Conservation (phyloP, 139 green algal genomes). For the Yamagishiella unicocca region DNA sequence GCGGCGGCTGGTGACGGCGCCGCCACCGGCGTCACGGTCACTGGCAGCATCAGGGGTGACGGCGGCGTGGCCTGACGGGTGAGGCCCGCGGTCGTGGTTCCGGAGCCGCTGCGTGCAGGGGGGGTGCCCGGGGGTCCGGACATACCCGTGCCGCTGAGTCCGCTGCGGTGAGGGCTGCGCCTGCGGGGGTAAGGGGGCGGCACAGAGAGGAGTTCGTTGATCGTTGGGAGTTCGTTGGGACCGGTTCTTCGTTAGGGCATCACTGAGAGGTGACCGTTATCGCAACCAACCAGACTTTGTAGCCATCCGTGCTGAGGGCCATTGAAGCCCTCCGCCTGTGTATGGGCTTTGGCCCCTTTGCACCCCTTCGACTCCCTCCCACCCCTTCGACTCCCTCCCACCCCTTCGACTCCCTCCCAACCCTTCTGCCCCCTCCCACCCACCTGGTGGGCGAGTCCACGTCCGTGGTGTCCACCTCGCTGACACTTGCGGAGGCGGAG, state of each 20-base stretch:
- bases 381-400: not conserved
- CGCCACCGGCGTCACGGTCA: not conserved
- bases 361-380: too few relatives aligned
- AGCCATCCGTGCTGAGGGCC: too few relatives aligned
- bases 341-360: too few relatives aligned
- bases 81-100: not conserved
- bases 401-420: not conserved
- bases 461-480: conserved; percentile 28
- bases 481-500: conserved; percentile 1
- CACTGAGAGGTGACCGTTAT: too few relatives aligned
- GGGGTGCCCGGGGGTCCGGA: too few relatives aligned
- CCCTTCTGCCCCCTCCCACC: not conserved
- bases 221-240: too few relatives aligned
- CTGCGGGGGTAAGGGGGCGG: not conserved
- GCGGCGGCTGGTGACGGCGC: not conserved
- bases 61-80: not conserved
- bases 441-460: conserved; percentile 14
- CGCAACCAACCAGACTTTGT: too few relatives aligned
- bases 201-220: not conserved
- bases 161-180: not conserved
- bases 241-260: too few relatives aligned
- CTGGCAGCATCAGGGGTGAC: not conserved
- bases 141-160: too few relatives aligned
- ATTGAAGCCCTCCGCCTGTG: too few relatives aligned
- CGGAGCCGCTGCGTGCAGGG: too few relatives aligned